Conservation (phyloP, 345 rosid species). For the Adansonia digitata region DNA sequence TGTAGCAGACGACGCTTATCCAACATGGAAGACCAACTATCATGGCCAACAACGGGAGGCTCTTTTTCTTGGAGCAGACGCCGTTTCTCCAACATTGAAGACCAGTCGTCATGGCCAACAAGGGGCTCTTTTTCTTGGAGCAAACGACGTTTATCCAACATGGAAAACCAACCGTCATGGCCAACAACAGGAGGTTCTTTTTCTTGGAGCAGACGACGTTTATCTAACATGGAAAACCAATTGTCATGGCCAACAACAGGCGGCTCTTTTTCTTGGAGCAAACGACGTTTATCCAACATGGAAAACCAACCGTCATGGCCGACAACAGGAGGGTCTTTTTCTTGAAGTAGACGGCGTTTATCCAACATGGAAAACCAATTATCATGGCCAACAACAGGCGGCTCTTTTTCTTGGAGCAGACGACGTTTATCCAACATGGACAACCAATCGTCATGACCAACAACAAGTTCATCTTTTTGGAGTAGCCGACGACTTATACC, state of each 20-base stretch:
- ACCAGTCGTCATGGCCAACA: not conserved
- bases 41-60: not conserved
- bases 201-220: constrained; percentile 24
- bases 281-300: too few species aligned
- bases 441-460: not conserved
- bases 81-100: not conserved
- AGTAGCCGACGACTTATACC: constrained; percentile 23
- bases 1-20: constrained; percentile 25
- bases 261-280: not conserved
- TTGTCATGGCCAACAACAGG: not conserved
- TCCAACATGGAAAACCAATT: not conserved
- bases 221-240: not conserved
- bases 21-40: not conserved
- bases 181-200: not conserved
- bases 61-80: constrained; percentile 21
- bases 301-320: too few species aligned
- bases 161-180: not conserved
- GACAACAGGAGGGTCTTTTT: too few species aligned
- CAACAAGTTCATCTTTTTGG: not conserved
- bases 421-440: constrained; percentile 9
- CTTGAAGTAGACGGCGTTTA: too few species aligned
- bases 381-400: not conserved
- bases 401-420: constrained; percentile 9
- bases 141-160: constrained; percentile 15
- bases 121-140: constrained; percentile 10